Base-by-base conservation (phyloP, 2,329 filamentous ascomycete species). In the Bisporella sp. region DNA sequence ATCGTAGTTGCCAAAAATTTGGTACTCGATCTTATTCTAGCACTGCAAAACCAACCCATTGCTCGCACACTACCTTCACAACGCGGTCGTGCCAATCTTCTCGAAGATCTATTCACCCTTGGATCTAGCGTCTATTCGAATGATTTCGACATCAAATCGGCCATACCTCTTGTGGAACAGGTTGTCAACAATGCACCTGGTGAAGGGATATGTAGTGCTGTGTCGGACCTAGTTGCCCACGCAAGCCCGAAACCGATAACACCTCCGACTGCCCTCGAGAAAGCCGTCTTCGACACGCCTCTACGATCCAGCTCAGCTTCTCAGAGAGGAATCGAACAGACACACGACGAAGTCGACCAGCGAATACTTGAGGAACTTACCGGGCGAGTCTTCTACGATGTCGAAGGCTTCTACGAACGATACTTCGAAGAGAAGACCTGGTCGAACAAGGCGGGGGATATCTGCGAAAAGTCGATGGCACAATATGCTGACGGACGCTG, bases 351-450 rank as follows among this genome's bases (percentile, higher is more conserved):
- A 48, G 49, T 61, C 50, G 55, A 64, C 39, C 52, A 59, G 52
- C 54, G 55, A 50, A 64, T 63, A 41, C 53, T 57, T 28, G 51
- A 63, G 53, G 57, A 63, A 47, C 51, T 62, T 30, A 57, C 46
- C n/a, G 50, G 56, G 30, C 53, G 55, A n/a, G 54, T 58, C 46
- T 60, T 57, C 53, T 46, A 59, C 46, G 39, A 64, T 62, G 54
- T 61, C 31, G 48, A 49, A 54, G 56, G 53, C 33, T 57, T 58
- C 45, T 57, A 48, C 33, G 49, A 56, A 35, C 48, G 47, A 54
- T 59, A 57, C 49, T 59, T 59, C 31, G 47, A 58, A 41, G 49
- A 33, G n/a, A 59, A 61, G 54, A 11, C 41, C n/a, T 60, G 50
- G 53, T 46, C 48, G 37, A 56, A 60, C 37, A 57, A 57, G 1